A percentile compares a stretch with the other conserved stretches of the same genome.
phyloP scores from a whole-genome alignment of 129 eudicot species.

The Calendula officinalis region DNA sequence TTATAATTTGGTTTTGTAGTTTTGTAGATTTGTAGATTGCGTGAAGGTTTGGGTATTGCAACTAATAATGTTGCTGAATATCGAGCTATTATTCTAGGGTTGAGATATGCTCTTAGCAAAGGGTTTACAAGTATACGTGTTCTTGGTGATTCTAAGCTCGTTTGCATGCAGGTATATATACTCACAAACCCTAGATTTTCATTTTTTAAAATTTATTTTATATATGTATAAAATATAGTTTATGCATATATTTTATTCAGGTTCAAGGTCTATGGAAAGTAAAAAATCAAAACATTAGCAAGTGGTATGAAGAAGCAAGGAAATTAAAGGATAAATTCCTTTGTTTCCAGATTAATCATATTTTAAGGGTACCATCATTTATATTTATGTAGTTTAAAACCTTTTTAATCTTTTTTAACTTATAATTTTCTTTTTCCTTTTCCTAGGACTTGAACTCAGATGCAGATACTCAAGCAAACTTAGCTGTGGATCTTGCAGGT shows the following conservation, averaged over 20 bases:
- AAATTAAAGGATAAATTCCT: slow-evolving; percentile 68
- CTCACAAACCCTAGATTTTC: not conserved
- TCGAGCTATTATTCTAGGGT: slow-evolving; percentile 82
- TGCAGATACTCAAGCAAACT: slow-evolving; percentile 94
- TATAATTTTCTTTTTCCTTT: not conserved
- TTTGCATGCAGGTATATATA: slow-evolving; percentile 88
- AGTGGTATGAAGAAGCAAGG: slow-evolving; percentile 74
- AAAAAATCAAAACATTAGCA: slow-evolving; percentile 60
- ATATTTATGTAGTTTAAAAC: not conserved
- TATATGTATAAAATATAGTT: not conserved
- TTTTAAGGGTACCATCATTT: slow-evolving; percentile 60
- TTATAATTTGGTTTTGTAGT: slow-evolving; percentile 27
- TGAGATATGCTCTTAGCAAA: slow-evolving; percentile 76
- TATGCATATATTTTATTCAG: slow-evolving; percentile 51
- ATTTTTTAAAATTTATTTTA: not conserved
- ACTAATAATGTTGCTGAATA: slow-evolving; percentile 92
- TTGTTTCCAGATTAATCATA: slow-evolving; percentile 74
- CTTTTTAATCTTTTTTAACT: not conserved
- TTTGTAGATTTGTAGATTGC: slow-evolving; percentile 75
- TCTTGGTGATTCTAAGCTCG: slow-evolving; percentile 89
- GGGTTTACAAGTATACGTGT: slow-evolving; percentile 86
- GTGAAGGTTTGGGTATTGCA: slow-evolving; percentile 90
- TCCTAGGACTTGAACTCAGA: slow-evolving; percentile 73
- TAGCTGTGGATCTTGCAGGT: slow-evolving; percentile 83
- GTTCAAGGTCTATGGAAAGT: slow-evolving; percentile 94